Evolutionary conservation across 2,329 filamentous ascomycete genomes (phyloP).

Genomic region (Pseudopithomyces chartarum): DNA sequence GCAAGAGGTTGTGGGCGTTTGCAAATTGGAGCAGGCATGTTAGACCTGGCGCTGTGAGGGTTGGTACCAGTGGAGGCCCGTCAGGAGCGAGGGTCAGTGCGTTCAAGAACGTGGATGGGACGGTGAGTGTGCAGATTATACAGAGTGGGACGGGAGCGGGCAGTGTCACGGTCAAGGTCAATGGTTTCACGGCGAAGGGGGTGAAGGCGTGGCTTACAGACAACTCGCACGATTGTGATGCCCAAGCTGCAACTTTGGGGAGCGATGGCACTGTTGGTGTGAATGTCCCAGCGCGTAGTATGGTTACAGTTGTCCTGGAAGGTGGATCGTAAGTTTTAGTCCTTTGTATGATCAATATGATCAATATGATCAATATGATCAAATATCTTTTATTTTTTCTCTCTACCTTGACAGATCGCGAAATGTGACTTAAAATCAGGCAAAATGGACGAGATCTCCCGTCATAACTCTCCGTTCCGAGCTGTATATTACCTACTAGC

Average conservation of each 20-base stretch:
- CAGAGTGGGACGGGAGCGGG: constrained; percentile 30
- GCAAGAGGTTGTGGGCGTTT: constrained; percentile 49
- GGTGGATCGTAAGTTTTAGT: too few relatives aligned
- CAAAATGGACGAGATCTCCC: too few relatives aligned
- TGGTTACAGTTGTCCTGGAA: constrained; percentile 34
- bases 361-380: too few relatives aligned
- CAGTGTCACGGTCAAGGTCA: constrained; percentile 28
- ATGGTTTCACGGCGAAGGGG: constrained; percentile 28
- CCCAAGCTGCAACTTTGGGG: constrained; percentile 13
- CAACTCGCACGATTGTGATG: constrained; percentile 34
- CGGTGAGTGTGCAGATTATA: constrained; percentile 43
- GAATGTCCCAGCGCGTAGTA: constrained; percentile 30
- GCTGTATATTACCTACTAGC: too few relatives aligned
- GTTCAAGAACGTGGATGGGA: constrained; percentile 41
- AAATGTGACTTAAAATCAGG: too few relatives aligned
- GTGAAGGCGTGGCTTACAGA: constrained; percentile 47
- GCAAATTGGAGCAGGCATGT: constrained; percentile 48
- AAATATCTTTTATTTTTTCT: too few relatives aligned
- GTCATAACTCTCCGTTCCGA: too few relatives aligned
- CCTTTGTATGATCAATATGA: too few relatives aligned
- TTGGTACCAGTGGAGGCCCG: constrained; percentile 39
- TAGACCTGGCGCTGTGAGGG: constrained; percentile 44
- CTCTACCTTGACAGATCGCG: too few relatives aligned
- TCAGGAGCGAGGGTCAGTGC: constrained; percentile 37
- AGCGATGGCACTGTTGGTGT: constrained; percentile 28